Evolutionary conservation across 2,329 filamentous ascomycete genomes (phyloP).

Genomic region (Ambrosiella cleistominuta): DNA sequence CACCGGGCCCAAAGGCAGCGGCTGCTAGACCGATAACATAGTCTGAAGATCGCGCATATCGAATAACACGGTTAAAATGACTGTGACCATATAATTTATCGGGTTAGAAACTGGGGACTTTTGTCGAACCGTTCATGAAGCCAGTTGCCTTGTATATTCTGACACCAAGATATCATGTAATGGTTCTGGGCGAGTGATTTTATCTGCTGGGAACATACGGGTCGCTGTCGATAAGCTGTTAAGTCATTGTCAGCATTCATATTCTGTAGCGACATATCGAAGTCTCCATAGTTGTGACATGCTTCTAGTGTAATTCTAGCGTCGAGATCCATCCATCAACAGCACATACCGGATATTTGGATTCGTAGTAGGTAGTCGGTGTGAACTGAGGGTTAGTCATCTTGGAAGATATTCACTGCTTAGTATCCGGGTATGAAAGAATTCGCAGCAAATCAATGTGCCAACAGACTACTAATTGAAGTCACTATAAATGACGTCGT

Average conservation of each 20-base stretch:
- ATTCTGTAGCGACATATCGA: slow-evolving; percentile 14
- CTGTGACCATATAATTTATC: slow-evolving; percentile 26
- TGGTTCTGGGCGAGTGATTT: slow-evolving; percentile 1
- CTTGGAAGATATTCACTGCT: neutral
- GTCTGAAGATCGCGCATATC: slow-evolving; percentile 74
- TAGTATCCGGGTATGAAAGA: neutral
- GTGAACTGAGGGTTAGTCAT: slow-evolving; percentile 12
- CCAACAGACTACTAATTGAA: neutral
- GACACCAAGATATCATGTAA: too few relatives aligned
- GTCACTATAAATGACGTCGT: neutral
- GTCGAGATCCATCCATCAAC: neutral
- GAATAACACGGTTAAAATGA: slow-evolving; percentile 76
- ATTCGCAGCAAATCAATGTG: too few relatives aligned
- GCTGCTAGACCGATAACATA: slow-evolving; percentile 54
- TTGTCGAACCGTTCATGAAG: too few relatives aligned
- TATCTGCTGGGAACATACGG: slow-evolving; percentile 45
- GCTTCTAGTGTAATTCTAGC: too few relatives aligned
- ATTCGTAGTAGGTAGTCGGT: slow-evolving; percentile 55
- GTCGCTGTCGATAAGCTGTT: slow-evolving; percentile 94
- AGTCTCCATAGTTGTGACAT: too few relatives aligned
- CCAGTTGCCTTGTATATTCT: too few relatives aligned
- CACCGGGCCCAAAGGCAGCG: slow-evolving; percentile 52
- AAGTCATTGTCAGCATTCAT: slow-evolving; percentile 14
- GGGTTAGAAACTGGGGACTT: too few relatives aligned
- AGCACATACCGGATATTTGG: slow-evolving; percentile 66